Evolutionary conservation across 441 rosid species (phyloP), one percentile per base, ranked within the genome.

Genomic region (Populus trichocarpa): DNA sequence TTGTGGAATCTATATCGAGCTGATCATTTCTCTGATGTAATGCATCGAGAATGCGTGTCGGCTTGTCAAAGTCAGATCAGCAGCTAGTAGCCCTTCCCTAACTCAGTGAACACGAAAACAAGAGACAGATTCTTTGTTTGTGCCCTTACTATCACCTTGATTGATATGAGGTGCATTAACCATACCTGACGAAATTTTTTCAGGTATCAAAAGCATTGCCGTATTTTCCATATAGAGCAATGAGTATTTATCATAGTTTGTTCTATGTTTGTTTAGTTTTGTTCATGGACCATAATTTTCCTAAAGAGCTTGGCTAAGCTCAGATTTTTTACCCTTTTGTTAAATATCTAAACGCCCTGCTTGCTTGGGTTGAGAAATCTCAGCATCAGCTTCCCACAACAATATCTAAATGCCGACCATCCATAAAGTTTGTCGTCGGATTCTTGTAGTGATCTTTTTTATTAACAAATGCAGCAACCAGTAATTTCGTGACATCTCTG

Each of bases 361-460:
- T 13, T 68, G 61, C 70, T 69, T n/a, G n/a, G 32, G 20, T 22
- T 22, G 73, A 57, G 73, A 46, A 75, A 3, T 28, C 65, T 67
- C 12, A 65, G 6, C 75, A 28, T 71, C 32, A 30, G 32, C 73
- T 14, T 1, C 63, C 65, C 53, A 10, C 38, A 53, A 53, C 61
- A 53, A 53, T 53, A 53, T 18, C 9, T 53, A 53, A 16, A 6
- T 5, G n/a, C 22, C 61, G 61, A 35, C 87, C 85, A 84, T 14
- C 83, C 87, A 81, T 26, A 83, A 85, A 85, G 87, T 78, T 78
- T 73, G 75, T 77, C 50, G 78, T 72, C 68, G 67, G 69, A 64
- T 68, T 53, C 80, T 75, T 38, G 8, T 72, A 35, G 76, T 10
- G 5, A 67, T 53, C 26, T 30, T 50, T 70, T 26, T 65, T 28